Conservation (phyloP, 768 basidiomycete species). For the Gautieria morchelliformis region DNA sequence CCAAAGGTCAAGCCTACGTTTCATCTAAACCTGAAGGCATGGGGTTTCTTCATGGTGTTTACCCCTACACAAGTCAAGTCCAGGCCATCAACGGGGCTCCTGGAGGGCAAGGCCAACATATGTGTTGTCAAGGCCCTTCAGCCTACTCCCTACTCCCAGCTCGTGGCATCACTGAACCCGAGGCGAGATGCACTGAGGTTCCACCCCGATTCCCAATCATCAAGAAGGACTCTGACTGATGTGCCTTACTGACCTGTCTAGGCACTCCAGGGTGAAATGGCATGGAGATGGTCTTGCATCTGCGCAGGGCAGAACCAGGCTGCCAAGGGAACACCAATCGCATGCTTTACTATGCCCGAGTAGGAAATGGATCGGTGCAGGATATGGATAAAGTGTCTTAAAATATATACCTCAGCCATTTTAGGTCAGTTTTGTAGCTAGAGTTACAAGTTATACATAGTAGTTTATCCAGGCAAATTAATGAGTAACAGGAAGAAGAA, state of each 20-base stretch:
- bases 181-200: background rate
- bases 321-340: too few species aligned
- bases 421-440: too few species aligned
- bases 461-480: too few species aligned
- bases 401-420: too few species aligned
- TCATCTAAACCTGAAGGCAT: background rate
- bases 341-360: too few species aligned
- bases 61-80: background rate
- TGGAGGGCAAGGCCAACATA: background rate
- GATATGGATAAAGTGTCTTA: too few species aligned
- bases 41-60: background rate
- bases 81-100: background rate
- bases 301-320: background rate
- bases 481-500: too few species aligned
- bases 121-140: background rate
- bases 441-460: too few species aligned
- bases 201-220: background rate
- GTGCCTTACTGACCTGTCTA: background rate
- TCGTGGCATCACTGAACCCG: background rate
- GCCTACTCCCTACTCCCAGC: background rate
- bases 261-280: background rate
- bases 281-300: background rate
- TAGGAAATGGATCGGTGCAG: too few species aligned
- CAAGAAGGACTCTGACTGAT: background rate
- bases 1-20: too few species aligned